Evolutionary conservation across 352 stramenopile species (phyloP).

Genomic region (Phytophthora litchii): DNA sequence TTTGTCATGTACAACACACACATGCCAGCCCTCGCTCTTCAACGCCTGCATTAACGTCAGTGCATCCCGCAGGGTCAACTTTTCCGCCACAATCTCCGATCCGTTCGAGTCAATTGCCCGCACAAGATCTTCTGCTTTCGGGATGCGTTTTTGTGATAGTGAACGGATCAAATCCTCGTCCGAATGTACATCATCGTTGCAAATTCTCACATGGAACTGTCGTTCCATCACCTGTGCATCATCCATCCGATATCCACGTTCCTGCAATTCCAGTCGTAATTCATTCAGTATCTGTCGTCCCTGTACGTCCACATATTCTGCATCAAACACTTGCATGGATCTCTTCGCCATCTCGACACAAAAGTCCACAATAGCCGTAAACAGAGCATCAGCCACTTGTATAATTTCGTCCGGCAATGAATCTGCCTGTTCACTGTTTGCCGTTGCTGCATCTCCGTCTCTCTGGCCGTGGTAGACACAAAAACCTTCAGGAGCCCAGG

Average conservation of each 20-base stretch:
- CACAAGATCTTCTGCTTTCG: slow-evolving; percentile 61
- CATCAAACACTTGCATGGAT: slow-evolving; percentile 77
- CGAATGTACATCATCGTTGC: slow-evolving; percentile 99
- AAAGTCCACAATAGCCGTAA: slow-evolving; percentile 74
- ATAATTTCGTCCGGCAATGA: slow-evolving; percentile 51
- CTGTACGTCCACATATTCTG: slow-evolving; percentile 54
- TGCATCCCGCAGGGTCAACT: slow-evolving; percentile 63
- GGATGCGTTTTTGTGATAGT: slow-evolving; percentile 80
- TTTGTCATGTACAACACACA: slow-evolving; percentile 75
- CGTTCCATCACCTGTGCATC: slow-evolving; percentile 40
- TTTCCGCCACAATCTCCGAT: slow-evolving; percentile 64
- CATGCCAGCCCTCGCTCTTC: slow-evolving; percentile 81
- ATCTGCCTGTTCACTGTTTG: slow-evolving; percentile 25
- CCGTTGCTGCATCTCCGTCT: slow-evolving; percentile 13
- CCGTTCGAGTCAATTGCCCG: slow-evolving; percentile 78
- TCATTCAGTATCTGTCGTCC: slow-evolving; percentile 50
- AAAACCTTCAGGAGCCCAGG: slow-evolving; percentile 95
- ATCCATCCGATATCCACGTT: slow-evolving; percentile 17
- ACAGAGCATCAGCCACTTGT: slow-evolving; percentile 63
- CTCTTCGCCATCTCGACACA: slow-evolving; percentile 74
- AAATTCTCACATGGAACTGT: slow-evolving; percentile 92
- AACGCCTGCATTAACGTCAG: slow-evolving; percentile 80
- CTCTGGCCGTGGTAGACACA: slow-evolving; percentile 89
- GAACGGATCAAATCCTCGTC: slow-evolving; percentile 97
- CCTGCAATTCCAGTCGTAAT: slow-evolving; percentile 23